Evolutionary conservation across 1,139 yeast genomes (phyloP), one percentile per base, ranked within the genome.

Genomic region (Yarrowia galli): DNA sequence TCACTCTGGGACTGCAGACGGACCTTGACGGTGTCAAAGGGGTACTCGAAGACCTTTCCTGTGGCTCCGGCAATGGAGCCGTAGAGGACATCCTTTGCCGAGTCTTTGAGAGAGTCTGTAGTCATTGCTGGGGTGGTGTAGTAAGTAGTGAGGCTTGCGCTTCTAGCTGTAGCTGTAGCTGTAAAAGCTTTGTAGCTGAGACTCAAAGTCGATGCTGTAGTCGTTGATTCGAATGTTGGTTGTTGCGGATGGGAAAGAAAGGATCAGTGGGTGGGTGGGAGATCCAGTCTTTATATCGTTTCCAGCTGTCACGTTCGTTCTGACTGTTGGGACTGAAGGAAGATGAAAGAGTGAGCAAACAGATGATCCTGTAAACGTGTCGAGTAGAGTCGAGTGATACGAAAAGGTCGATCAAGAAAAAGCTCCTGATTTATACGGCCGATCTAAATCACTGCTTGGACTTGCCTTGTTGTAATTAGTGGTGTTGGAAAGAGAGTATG

Each of bases 21-120:
- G 2, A 93, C 98, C 77, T 93, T 93, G 67, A 92, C 84, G 0
- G 98, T 93, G 75, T 93, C 98, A 73, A 93, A 91, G 0, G 98
- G 98, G 74, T 88, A 92, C 77, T 93, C 98, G 8, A 93, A 85
- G 42, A 90, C 75, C 75, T 93, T 93, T 3, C 97, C 98, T 12
- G 87, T 79, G 71, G 91, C 89, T 10, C 98, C 98, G 0, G 98
- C 87, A 13, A 83, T 69, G 16, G 80, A 78, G 15, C 81, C 80
- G 64, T 77, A 77, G 18, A 74, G 65, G 9, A 79, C 71, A 67
- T 79, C 80, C 16, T 54, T 65, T 15, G 48, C 20, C 3, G 65
- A 56, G 38, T 65, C 68, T 2, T 32, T 65, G 35, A 65, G 40
- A 4, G 40, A 10, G 2, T 51, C 43, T 6, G 58, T 53, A n/a